phyloP scores from a whole-genome alignment of 352 stramenopile genomes.

The Pythium pyrilobum region DNA sequence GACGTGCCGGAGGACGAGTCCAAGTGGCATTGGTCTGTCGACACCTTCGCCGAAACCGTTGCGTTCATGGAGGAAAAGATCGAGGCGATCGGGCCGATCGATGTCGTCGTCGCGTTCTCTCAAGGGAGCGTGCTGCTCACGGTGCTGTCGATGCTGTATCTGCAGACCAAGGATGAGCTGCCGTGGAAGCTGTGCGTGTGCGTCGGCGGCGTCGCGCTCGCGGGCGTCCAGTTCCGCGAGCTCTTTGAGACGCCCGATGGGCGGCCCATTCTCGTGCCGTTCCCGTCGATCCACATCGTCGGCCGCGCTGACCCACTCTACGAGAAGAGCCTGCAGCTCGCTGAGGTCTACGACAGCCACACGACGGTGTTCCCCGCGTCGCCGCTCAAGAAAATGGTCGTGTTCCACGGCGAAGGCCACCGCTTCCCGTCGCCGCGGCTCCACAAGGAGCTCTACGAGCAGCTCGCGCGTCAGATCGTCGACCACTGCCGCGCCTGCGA shows the following conservation, averaged over 20 bases:
- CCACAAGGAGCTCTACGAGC: too few species aligned
- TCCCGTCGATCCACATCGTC: conserved; percentile 42
- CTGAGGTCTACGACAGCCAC: conserved; percentile 2
- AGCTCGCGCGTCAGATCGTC: too few species aligned
- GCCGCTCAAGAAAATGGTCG: too few species aligned
- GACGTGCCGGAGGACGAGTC: conserved; percentile 11
- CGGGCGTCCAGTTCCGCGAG: conserved; percentile 27
- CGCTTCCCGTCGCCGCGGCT: too few species aligned
- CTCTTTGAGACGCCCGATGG: conserved; percentile 31
- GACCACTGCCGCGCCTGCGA: too few species aligned
- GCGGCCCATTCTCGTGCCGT: conserved; percentile 12
- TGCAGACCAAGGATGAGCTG: conserved; percentile 17
- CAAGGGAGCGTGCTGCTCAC: conserved; percentile 47
- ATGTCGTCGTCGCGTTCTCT: conserved; percentile 53
- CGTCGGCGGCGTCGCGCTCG: conserved; percentile 28
- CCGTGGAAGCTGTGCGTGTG: conserved; percentile 40
- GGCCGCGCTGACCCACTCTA: conserved; percentile 29
- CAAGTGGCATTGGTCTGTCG: conserved; percentile 28
- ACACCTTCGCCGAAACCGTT: conserved; percentile 31
- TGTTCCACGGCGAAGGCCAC: too few species aligned
- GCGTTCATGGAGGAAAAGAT: conserved; percentile 41
- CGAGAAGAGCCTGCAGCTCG: conserved; percentile 16
- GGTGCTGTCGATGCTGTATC: conserved; percentile 26
- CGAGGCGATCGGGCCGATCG: conserved; percentile 29
- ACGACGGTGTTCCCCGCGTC: too few species aligned